These are phyloP conservation scores for Colletotrichum australisinense DNA, from an alignment of 2,329 filamentous ascomycete genomes.

Conservation along the genomic window DNA sequence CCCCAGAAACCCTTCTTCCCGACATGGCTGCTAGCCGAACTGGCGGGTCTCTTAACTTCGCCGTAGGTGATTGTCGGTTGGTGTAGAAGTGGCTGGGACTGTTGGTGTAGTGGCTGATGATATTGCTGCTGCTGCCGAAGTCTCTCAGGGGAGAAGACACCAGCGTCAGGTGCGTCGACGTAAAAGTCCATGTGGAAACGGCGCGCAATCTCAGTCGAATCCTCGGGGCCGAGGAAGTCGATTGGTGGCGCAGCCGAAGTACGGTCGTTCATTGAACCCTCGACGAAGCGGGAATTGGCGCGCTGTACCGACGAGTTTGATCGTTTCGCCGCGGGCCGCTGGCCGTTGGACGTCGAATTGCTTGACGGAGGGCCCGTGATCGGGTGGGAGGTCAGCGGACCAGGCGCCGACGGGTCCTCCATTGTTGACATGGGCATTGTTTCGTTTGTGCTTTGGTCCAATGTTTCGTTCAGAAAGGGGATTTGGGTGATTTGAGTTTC, in stretches of 20 bases:
- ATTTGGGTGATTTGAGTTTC: background rate
- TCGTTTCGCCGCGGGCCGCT: conserved; percentile 29
- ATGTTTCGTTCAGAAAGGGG: background rate
- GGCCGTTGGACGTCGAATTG: background rate
- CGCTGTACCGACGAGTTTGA: conserved; percentile 29
- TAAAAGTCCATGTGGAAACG: conserved; percentile 37
- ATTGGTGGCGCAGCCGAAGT: conserved; percentile 77
- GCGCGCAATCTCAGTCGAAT: conserved; percentile 42
- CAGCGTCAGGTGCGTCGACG: conserved; percentile 37
- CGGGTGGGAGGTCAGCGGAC: conserved; percentile 36
- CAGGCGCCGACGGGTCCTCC: conserved; percentile 20
- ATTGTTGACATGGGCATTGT: conserved; percentile 1
- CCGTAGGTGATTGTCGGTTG: conserved; percentile 30
- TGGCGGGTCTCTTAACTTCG: conserved; percentile 33
- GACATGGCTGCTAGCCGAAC: conserved; percentile 32
- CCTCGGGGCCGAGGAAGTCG: conserved; percentile 67
- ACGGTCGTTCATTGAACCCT: conserved; percentile 90
- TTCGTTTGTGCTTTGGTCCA: background rate
- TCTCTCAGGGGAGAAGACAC: conserved; percentile 30
- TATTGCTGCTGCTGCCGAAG: conserved; percentile 26
- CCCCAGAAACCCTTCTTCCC: conserved; percentile 45
- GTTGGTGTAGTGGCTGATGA: conserved; percentile 21
- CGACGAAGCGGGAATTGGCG: conserved; percentile 66
- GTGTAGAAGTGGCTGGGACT: conserved; percentile 19
- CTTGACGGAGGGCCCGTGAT: conserved; percentile 13